Base-by-base conservation (phyloP, 352 stramenopile species). In the Phytophthora pseudosyringae region DNA sequence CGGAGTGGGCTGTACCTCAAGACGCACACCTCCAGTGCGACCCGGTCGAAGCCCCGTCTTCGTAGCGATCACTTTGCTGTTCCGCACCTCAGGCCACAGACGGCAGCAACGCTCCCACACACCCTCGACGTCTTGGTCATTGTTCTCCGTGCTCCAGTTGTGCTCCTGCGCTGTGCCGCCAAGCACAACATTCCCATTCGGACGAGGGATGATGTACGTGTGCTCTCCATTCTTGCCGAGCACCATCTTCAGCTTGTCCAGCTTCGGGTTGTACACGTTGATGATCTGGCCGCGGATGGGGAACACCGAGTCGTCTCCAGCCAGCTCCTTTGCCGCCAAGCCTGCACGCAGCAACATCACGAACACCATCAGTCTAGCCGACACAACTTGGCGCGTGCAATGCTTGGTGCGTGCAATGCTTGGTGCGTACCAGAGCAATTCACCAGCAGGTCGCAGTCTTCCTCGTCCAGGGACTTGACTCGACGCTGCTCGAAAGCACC, bases 121-220 rank as follows among this genome's bases (percentile, higher is more conserved):
- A 18, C 69, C 77, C 0, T 75, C 40, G 25, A 78, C 66, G 38
- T 91, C 81, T 0, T 35, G 11, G 0, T 79, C 71, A 50, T 89
- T 60, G 69, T 60, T 86, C 7, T 63, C 54, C 1, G 40, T 56
- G 21, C 55, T 78, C 74, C 77, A 86, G 66, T 91, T 90, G 67
- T 90, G 64, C 5, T 71, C 64, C 59, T 91, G 79, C 28, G 84
- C 75, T 0, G 81, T 91, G 26, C 81, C 83, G 6, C 83, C 83
- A 5, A 90, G 50, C 21, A 91, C 74, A 25, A 91, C 64, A 41
- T 91, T 79, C 25, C 81, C 81, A 10, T 73, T 65, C 0, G 83
- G 81, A 1, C 81, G 81, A 2, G 83, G 83, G 47, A 91, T 76
- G 32, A 91, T 77, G 78, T 91, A 90, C 63, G 83, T 80, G 70